phyloP scores from a whole-genome alignment of 108 stramenopile genomes.

The Nitzschia palea region DNA sequence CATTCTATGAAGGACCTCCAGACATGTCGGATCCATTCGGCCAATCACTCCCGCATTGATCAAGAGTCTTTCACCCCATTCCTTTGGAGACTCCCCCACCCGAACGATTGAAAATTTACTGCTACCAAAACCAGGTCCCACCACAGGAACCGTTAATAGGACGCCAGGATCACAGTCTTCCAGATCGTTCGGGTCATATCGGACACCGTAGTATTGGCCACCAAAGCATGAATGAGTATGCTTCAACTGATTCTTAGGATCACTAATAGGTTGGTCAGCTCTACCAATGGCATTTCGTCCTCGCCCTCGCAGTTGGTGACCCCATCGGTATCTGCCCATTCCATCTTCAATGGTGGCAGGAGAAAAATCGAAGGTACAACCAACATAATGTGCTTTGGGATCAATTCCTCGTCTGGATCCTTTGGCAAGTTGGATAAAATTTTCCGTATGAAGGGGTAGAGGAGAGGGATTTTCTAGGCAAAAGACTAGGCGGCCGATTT shows the following conservation, averaged over 20 bases:
- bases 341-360: slow-evolving; percentile 42
- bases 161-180: slow-evolving; percentile 41
- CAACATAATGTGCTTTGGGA: slow-evolving; percentile 49
- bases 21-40: slow-evolving; percentile 32
- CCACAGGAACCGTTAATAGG: slow-evolving; percentile 59
- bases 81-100: slow-evolving; percentile 65
- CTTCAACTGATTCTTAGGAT: slow-evolving; percentile 34
- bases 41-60: slow-evolving; percentile 63
- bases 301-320: slow-evolving; percentile 48
- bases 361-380: slow-evolving; percentile 59
- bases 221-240: slow-evolving; percentile 51
- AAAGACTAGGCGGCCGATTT: slow-evolving; percentile 57
- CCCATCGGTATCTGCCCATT: slow-evolving; percentile 67
- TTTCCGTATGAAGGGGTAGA: slow-evolving; percentile 62
- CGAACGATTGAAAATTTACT: slow-evolving; percentile 62
- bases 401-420: slow-evolving; percentile 46
- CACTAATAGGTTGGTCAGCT: slow-evolving; percentile 43
- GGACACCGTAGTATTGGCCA: slow-evolving; percentile 62
- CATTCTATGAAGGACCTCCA: slow-evolving; percentile 55
- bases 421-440: slow-evolving; percentile 49
- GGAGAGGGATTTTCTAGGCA: slow-evolving; percentile 42
- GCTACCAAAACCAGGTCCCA: slow-evolving; percentile 49
- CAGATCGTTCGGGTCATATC: slow-evolving; percentile 11
- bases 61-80: slow-evolving; percentile 67
- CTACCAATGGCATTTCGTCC: slow-evolving; percentile 57